These are phyloP conservation scores for Aspergillus ochraceoroseus DNA, from an alignment of 2,329 filamentous ascomycete genomes.

Conservation along the genomic window DNA sequence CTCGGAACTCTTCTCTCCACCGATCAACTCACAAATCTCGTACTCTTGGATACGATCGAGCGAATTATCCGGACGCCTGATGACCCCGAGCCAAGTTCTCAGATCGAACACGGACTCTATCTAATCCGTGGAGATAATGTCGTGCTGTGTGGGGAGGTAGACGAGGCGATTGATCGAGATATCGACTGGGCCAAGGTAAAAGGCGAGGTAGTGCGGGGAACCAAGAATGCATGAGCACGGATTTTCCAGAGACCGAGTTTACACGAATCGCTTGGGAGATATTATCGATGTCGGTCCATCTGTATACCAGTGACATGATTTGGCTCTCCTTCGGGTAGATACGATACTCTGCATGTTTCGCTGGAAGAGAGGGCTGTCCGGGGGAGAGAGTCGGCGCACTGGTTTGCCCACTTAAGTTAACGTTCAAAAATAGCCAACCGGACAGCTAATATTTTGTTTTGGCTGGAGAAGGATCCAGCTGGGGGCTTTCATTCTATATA, in stretches of 20 bases:
- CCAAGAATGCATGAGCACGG: conserved; percentile 62
- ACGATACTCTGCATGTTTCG: no score
- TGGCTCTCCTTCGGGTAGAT: no score
- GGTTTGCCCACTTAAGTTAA: conserved; percentile 8
- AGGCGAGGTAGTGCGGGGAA: conserved; percentile 74
- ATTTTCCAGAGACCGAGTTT: no score
- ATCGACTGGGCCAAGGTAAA: conserved; percentile 93
- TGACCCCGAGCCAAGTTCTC: conserved; percentile 72
- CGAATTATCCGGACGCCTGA: conserved; percentile 83
- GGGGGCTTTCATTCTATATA: no score
- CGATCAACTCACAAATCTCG: conserved; percentile 89
- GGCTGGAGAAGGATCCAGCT: no score
- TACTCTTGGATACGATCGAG: conserved; percentile 77
- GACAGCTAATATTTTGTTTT: no score
- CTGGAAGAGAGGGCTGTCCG: no score
- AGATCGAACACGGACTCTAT: conserved; percentile 81
- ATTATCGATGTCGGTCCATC: background rate
- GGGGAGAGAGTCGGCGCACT: conserved; percentile 5
- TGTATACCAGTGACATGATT: no score
- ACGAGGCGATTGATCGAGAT: conserved; percentile 79
- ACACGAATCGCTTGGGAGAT: conserved; percentile 4
- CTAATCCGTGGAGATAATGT: conserved; percentile 93
- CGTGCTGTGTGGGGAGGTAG: conserved; percentile 79
- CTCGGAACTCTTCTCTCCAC: conserved; percentile 77
- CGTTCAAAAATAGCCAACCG: no score